Evolutionary conservation across 352 stramenopile genomes (phyloP), one percentile per base, ranked within the genome.

Genomic region (Aphanomyces stellatus): DNA sequence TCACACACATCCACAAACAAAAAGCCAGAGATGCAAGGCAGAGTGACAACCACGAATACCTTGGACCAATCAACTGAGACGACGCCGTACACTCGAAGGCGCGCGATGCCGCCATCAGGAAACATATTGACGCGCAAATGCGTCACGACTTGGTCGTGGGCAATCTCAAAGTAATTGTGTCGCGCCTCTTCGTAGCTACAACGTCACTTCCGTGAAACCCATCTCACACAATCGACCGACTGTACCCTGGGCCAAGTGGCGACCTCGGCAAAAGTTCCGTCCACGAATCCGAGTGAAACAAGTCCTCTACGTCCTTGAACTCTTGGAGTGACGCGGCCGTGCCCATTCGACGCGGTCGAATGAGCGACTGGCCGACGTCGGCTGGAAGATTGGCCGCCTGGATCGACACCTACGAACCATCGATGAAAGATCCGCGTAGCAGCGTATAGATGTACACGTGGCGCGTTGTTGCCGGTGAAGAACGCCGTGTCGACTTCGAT

Each of bases 51-150:
- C n/a, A 46, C 37, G 8, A 34, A 4, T 35, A 95, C 74, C 24
- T 71, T 71, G 10, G 69, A 74, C 82, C 85, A 94, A 73, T 91
- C 78, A 55, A 80, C 72, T 25, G 78, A 64, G 17, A 95, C 86
- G 17, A 75, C 70, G 24, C 86, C 87, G 62, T 85, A 91, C 40
- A 95, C 78, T 34, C 72, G 69, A 4, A 95, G 61, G 56, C 87
- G 69, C 48, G 87, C 87, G 19, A 95, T 80, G 25, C 87, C 87
- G 41, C 87, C 87, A 71, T 95, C 87, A 11, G 87, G 87, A 70
- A 77, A 92, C 61, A 92, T 90, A 69, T 93, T 93, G 17, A 95
- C 33, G 28, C 91, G 87, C 62, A 98, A 35, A 66, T 98, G 87
- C 24, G 89, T 98, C 69, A 86, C 91, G 7, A 79, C 76, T 40